A percentile compares a stretch with the other conserved stretches of the same genome.
Evolutionary conservation across 495 filamentous ascomycete genomes (phyloP).

Genomic region (Aspergillus funiculosus): DNA sequence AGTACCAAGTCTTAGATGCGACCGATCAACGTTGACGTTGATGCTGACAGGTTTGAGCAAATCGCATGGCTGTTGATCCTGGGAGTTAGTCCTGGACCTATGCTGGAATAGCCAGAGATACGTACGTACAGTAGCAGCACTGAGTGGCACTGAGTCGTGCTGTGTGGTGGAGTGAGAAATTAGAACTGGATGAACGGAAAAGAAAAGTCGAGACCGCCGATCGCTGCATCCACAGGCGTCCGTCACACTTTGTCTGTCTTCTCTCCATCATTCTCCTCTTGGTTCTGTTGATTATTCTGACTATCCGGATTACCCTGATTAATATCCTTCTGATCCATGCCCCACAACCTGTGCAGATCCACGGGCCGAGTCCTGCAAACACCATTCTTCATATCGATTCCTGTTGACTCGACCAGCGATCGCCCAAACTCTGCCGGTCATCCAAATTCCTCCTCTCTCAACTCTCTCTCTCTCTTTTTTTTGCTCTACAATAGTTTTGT

Average conservation of each 20-base stretch:
- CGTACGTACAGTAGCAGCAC: too few relatives aligned
- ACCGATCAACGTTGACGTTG: not conserved
- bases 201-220: not conserved
- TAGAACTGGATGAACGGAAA: not conserved
- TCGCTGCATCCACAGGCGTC: not conserved
- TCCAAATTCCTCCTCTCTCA: not conserved
- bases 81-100: too few relatives aligned
- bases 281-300: not conserved
- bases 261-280: not conserved
- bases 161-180: not conserved
- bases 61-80: not conserved
- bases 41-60: not conserved
- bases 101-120: not conserved
- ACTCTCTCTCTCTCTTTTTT: not conserved
- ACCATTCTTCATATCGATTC: not conserved
- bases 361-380: not conserved
- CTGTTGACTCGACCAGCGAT: conserved; percentile 1
- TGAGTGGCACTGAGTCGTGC: too few relatives aligned
- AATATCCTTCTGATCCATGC: not conserved
- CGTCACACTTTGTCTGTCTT: not conserved
- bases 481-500: not conserved
- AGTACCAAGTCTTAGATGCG: too few relatives aligned
- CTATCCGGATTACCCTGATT: too few relatives aligned
- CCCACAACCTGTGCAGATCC: not conserved
- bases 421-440: not conserved